Base-by-base conservation (phyloP, 371 early-diverging fungal species). In the Mucor racemosus region DNA sequence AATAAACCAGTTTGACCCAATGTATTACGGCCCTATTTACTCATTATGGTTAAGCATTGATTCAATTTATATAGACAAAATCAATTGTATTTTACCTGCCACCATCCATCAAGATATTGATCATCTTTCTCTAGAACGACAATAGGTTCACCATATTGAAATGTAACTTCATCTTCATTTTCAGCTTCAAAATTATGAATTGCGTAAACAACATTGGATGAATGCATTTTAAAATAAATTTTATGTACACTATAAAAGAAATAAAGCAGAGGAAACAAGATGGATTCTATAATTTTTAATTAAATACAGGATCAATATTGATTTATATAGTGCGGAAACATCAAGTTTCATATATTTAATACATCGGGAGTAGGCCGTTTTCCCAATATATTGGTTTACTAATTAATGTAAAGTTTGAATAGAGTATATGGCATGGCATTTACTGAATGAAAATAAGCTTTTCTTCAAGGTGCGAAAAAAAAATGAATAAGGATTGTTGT, bases 71-170 rank as follows among this genome's bases (percentile, higher is more conserved):
- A 31, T 26, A 26, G 26, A 26, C 1, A 26, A 26, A 26, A 21
- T 9, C 5, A 7, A 21, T 40, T 5, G 8, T 19, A n/a, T 21
- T 57, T 66, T 86, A 90, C 92, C 87, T 89, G 84, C 92, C 92
- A 94, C 95, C 95, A 94, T 33, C 94, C 94, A 77, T 94, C 95
- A 36, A 82, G 78, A 74, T 86, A 93, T 33, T 85, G 79, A 35
- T 92, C 93, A 71, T 94, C 95, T 69, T 84, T 85, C 69, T 92
- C 89, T 7, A 92, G 68, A 6, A 94, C 89, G 36, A 89, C 67
- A 19, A 94, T 84, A 19, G 89, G 86, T 54, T 94, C 93, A 11
- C 89, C 91, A 7, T 78, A 75, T 33, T 77, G 63, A 68, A 94
- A 92, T n/a, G 82, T 73, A 55, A 94, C 81, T 70, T 94, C 93